phyloP scores from a whole-genome alignment of 164 flowering plant genomes.

The Vitis riparia region DNA sequence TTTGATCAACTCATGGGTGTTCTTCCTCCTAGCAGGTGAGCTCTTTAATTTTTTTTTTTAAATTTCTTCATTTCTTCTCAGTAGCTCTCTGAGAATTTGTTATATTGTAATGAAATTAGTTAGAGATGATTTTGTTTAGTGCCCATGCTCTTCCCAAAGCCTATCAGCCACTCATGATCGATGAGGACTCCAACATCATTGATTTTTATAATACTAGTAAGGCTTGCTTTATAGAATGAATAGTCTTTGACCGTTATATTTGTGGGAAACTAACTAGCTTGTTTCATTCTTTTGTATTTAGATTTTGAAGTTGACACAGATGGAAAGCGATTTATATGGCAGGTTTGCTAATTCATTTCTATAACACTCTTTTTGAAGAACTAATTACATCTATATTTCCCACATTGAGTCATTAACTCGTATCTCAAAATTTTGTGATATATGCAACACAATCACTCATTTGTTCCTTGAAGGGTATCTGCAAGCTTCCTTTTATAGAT shows the following conservation, averaged over 20 bases:
- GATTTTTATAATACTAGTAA: constrained; percentile 46
- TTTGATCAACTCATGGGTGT: constrained; percentile 61
- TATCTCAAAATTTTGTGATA: neutral
- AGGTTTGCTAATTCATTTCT: constrained; percentile 24
- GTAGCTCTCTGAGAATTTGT: no score
- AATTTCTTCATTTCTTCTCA: neutral
- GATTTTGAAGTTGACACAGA: constrained; percentile 43
- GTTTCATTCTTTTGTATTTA: neutral
- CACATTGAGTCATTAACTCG: neutral
- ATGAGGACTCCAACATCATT: constrained; percentile 22
- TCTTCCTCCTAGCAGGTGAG: constrained; percentile 55
- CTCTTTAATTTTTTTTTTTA: neutral
- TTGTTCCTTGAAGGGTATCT: constrained; percentile 27
- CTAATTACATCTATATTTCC: no score
- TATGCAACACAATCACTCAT: no score
- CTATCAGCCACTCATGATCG: constrained; percentile 31
- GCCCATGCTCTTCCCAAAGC: constrained; percentile 37
- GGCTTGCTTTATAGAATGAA: neutral
- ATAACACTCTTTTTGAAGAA: no score
- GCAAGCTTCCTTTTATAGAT: constrained; percentile 40
- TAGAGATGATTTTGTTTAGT: constrained; percentile 16
- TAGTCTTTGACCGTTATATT: neutral
- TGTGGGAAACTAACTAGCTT: neutral
- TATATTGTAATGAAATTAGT: neutral
- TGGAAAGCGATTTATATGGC: constrained; percentile 43